These are phyloP conservation scores for Vigna mungo DNA, from an alignment of 306 rosid species.

Conservation along the genomic window DNA sequence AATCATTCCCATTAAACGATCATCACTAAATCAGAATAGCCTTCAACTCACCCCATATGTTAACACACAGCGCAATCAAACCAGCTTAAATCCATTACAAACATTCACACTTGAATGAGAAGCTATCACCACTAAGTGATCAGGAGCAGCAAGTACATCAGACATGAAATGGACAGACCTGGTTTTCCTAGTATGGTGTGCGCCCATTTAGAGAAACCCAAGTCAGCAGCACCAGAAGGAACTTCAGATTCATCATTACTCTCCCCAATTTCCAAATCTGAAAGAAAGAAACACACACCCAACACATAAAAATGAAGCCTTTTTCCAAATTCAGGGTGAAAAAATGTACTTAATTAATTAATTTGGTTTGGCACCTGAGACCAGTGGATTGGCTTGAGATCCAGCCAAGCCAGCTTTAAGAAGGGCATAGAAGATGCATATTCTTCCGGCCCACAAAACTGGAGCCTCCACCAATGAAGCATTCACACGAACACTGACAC, in stretches of 20 bases:
- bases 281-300: conserved; percentile 29
- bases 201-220: conserved; percentile 95
- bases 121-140: background rate
- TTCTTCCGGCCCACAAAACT: conserved; percentile 81
- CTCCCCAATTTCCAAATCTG: conserved; percentile 68
- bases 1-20: background rate
- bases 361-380: conserved; percentile 60
- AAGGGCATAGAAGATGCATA: conserved; percentile 88
- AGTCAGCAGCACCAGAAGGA: conserved; percentile 52
- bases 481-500: conserved; percentile 17
- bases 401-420: conserved; percentile 89
- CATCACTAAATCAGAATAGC: background rate
- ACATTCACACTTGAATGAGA: background rate
- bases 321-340: background rate
- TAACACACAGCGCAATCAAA: background rate
- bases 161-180: conserved; percentile 52
- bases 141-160: background rate
- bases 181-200: conserved; percentile 76
- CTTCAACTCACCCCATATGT: background rate
- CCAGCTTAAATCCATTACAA: background rate
- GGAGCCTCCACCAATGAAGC: conserved; percentile 89
- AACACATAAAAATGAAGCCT: background rate
- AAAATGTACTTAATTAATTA: background rate
- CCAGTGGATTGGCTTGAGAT: conserved; percentile 79
- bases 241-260: conserved; percentile 45